Evolutionary conservation across 2,329 filamentous ascomycete genomes (phyloP).

Genomic region (Apiospora malaysiana): DNA sequence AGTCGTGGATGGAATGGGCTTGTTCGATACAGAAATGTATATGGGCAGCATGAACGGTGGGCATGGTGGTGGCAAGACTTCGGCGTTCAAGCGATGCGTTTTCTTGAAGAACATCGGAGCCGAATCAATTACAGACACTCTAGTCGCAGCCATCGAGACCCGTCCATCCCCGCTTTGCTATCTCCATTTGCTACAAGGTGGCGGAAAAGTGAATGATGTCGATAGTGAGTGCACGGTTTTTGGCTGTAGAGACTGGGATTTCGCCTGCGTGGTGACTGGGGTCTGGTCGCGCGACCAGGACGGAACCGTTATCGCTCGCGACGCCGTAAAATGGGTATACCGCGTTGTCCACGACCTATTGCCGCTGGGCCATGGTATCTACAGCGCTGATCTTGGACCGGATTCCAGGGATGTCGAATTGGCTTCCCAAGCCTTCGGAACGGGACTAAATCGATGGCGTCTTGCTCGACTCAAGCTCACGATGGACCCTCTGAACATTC

Average conservation of each 20-base stretch:
- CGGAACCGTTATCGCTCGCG: constrained; percentile 45
- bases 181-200: constrained; percentile 66
- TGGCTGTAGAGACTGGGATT: constrained; percentile 68
- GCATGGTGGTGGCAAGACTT: constrained; percentile 63
- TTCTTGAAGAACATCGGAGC: constrained; percentile 58
- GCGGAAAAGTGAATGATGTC: constrained; percentile 55
- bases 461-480: constrained; percentile 56
- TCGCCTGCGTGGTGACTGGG: constrained; percentile 67
- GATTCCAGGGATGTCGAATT: constrained; percentile 62
- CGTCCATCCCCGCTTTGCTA: constrained; percentile 63
- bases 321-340: constrained; percentile 62
- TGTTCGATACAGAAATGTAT: constrained; percentile 68
- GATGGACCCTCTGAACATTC: constrained; percentile 56
- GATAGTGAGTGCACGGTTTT: constrained; percentile 58
- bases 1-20: constrained; percentile 50
- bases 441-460: constrained; percentile 55
- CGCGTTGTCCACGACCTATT: constrained; percentile 52
- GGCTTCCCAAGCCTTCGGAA: constrained; percentile 56
- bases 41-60: constrained; percentile 65
- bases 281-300: constrained; percentile 64
- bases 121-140: constrained; percentile 37
- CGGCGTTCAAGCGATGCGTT: constrained; percentile 68
- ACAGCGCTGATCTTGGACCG: constrained; percentile 67
- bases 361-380: constrained; percentile 56
- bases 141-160: constrained; percentile 52